Base-by-base conservation (phyloP, 1,284 basidiomycete species). In the Athelia sp. region DNA sequence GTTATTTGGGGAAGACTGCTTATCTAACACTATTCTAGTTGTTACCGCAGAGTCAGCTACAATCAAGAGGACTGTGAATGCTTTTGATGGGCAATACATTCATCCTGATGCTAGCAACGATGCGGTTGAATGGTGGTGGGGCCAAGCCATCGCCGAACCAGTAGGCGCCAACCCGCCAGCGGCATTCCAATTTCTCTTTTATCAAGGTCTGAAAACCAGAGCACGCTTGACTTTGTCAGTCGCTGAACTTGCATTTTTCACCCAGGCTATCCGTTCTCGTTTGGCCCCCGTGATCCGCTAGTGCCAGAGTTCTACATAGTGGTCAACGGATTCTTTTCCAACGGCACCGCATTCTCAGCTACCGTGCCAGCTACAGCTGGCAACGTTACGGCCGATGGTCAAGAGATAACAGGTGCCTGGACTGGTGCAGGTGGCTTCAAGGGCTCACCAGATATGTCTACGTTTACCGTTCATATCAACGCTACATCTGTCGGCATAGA, bases 71-170 rank as follows among this genome's bases (percentile, higher is more conserved):
- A 13, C 26, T 4, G 26, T 29, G 26, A 29, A 4, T 13, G 13
- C 13, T 14, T 58, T 57, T 22, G 59, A 61, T 26, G 58, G 59
- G 2, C 59, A 61, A 24, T 61, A 59, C 42, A 53, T 61, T 4
- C 46, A 55, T 15, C 49, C 56, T 31, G 54, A 56, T 51, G 21
- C 52, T 1, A 46, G 47, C 31, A 59, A 59, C 49, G 45, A 47
- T 11, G 55, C 54, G 2, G 56, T 56, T 4, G 57, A 61, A 40
- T 61, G 57, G 59, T 61, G 59, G 59, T 61, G 58, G 54, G 52
- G 54, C 14, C 56, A 57, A 21, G 59, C 53, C 14, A 50, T 56
- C 15, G 53, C 50, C 0, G 49, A 53, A 3, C 45, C 51, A 6
- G 51, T 43, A 4, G 26, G 26, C 31, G 21, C 29, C 32, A 52